Evolutionary conservation across 2,329 filamentous ascomycete species (phyloP).

Genomic region (Neonectria magnoliae): DNA sequence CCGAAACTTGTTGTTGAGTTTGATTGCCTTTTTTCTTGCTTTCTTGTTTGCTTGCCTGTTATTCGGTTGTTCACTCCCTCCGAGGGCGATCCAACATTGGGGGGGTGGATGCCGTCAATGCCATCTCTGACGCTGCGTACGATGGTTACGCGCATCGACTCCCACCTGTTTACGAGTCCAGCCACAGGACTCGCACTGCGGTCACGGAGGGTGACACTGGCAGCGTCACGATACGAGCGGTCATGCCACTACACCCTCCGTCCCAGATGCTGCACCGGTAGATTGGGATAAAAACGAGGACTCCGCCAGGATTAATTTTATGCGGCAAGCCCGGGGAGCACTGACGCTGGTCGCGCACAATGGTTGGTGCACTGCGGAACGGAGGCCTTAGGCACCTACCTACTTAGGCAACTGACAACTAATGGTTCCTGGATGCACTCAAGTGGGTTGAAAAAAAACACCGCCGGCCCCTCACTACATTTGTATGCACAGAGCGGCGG

Average conservation of each 20-base stretch:
- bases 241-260: constrained; percentile 24
- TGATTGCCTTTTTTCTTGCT: constrained; percentile 15
- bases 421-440: not conserved
- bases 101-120: constrained; percentile 21
- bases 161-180: constrained; percentile 13
- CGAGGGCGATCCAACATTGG: constrained; percentile 20
- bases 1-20: constrained; percentile 9
- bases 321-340: constrained; percentile 41
- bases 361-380: constrained; percentile 33
- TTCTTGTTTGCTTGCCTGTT: constrained; percentile 1
- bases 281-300: constrained; percentile 21
- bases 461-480: too few relatives aligned
- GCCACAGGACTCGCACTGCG: constrained; percentile 6
- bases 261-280: constrained; percentile 11
- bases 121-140: constrained; percentile 8
- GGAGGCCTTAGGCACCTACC: constrained; percentile 40
- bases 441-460: too few relatives aligned
- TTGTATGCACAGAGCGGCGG: too few relatives aligned
- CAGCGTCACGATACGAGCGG: constrained; percentile 19
- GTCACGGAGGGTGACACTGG: constrained; percentile 18
- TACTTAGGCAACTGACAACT: constrained; percentile 11
- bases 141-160: constrained; percentile 1
- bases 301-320: constrained; percentile 40
- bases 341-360: constrained; percentile 27
- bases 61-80: constrained; percentile 16